Evolutionary conservation across 257 asterid species (phyloP), one percentile per base, ranked within the genome.

Genomic region (Solanum pennellii): DNA sequence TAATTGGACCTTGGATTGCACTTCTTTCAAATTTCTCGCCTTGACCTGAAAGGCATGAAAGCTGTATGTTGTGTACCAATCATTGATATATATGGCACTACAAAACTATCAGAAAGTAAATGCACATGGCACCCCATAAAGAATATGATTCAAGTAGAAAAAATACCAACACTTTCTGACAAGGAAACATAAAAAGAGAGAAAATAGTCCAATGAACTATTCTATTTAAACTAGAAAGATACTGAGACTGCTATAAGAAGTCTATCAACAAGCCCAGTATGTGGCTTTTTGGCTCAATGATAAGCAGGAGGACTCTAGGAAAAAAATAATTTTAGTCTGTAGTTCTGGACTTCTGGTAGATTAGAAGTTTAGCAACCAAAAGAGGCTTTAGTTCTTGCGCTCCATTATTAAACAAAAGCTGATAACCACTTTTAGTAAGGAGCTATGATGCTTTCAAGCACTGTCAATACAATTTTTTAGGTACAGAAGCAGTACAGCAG

Each of bases 21-120:
- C 98, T 93, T 91, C 98, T 94, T 92, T 96, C 98, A 89, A 87
- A 96, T 91, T 96, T 96, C 88, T 86, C 98, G 31, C 96, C 99
- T 92, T 93, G 91, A 82, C 99, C 99, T 97, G 89, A 86, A 82
- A 41, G 47, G 29, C 42, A 35, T 49, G 85, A 82, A 74, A 82
- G 45, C 31, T 49, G 52, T 18, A 82, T 49, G 20, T 18, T 49
- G 85, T 82, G 37, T 29, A 49, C 44, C 69, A 82, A 18, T 82
- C 23, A 47, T 29, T 82, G 31, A 82, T 18, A 82, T 49, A 11
- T 82, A 29, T 49, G 45, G 69, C 29, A 82, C 69, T 49, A 29
- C 21, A 82, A 80, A 47, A 29, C 69, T 31, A 82, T 82, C 45
- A 49, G 45, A 29, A 20, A 82, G 45, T 82, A 49, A 49, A 82